A percentile compares a stretch with the other conserved stretches of the same genome.
Evolutionary conservation across 495 filamentous ascomycete species (phyloP).

Genomic region (Penicillium malachiteum): DNA sequence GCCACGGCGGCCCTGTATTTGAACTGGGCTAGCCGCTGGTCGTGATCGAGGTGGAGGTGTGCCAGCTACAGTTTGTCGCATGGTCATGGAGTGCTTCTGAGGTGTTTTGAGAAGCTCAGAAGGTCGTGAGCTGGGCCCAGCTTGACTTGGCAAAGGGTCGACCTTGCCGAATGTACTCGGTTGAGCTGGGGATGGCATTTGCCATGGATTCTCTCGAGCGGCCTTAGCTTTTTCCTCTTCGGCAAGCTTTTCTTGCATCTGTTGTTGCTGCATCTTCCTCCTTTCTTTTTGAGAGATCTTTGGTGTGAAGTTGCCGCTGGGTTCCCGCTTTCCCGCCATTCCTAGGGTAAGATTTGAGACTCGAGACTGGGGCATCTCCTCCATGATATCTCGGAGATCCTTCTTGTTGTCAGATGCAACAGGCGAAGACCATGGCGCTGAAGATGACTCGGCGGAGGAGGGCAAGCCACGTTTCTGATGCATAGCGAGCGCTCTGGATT

Average conservation of each 20-base stretch:
- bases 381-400: conserved; percentile 81
- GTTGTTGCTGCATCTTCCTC: conserved; percentile 72
- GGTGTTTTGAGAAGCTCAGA: conserved; percentile 28
- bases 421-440: conserved; percentile 61
- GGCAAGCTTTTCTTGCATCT: conserved; percentile 53
- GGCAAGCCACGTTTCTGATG: conserved; percentile 21
- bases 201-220: conserved; percentile 69
- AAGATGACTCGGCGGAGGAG: conserved; percentile 11
- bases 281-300: conserved; percentile 89
- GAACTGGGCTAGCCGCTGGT: conserved; percentile 27
- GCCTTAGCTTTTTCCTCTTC: conserved; percentile 48
- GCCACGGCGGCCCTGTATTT: conserved; percentile 26
- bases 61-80: conserved; percentile 62
- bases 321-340: conserved; percentile 51
- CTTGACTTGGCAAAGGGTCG: conserved; percentile 24
- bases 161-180: conserved; percentile 15
- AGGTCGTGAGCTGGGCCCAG: conserved; percentile 15
- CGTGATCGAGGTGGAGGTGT: conserved; percentile 38
- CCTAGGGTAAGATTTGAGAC: conserved; percentile 74
- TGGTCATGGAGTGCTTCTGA: conserved; percentile 55
- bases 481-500: conserved; percentile 21
- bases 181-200: conserved; percentile 41
- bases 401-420: conserved; percentile 60
- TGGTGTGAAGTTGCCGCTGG: conserved; percentile 32
- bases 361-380: conserved; percentile 60